Percentiles rank a stretch among this genome's conserved stretches.
Evolutionary conservation across 495 filamentous ascomycete genomes (phyloP).

Genomic region (Pyrenula massariospora): DNA sequence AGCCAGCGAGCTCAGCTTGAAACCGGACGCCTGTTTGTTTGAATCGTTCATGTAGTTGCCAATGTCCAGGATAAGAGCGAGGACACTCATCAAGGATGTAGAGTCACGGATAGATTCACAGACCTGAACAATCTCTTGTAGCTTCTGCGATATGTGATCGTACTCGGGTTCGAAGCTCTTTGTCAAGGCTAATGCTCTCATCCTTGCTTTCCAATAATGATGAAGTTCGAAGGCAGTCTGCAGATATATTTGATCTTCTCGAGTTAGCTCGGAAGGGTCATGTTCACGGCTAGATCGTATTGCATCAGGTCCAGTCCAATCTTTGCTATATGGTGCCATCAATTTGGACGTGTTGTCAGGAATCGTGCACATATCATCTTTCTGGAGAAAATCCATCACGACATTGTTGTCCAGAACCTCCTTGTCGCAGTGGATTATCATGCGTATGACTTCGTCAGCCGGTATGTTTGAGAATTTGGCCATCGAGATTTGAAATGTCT

Average conservation of each 20-base stretch:
- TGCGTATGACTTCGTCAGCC: conserved; percentile 73
- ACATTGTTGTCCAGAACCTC: conserved; percentile 85
- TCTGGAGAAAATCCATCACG: conserved; percentile 95
- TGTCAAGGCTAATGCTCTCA: conserved; percentile 79
- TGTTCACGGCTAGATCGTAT: conserved; percentile 68
- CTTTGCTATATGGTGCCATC: conserved; percentile 88
- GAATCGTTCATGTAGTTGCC: conserved; percentile 99
- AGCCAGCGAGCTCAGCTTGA: conserved; percentile 93
- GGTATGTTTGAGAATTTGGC: conserved; percentile 76
- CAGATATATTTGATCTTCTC: conserved; percentile 91
- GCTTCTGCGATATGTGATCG: conserved; percentile 72
- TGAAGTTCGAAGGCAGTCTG: conserved; percentile 89
- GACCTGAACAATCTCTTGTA: conserved; percentile 70
- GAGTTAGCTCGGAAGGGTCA: conserved; percentile 77
- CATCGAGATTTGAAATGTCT: conserved; percentile 86
- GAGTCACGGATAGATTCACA: conserved; percentile 86
- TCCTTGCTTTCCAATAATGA: conserved; percentile 97
- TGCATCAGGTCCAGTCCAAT: conserved; percentile 89
- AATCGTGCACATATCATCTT: conserved; percentile 82
- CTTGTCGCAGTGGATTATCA: conserved; percentile 89
- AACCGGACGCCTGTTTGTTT: conserved; percentile 94
- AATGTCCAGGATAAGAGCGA: conserved; percentile 91
- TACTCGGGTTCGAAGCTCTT: conserved; percentile 81
- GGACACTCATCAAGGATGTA: conserved; percentile 85
- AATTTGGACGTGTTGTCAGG: conserved; percentile 82